Evolutionary conservation across 1,139 yeast genomes (phyloP).

Genomic region (Komagataea norvegica): DNA sequence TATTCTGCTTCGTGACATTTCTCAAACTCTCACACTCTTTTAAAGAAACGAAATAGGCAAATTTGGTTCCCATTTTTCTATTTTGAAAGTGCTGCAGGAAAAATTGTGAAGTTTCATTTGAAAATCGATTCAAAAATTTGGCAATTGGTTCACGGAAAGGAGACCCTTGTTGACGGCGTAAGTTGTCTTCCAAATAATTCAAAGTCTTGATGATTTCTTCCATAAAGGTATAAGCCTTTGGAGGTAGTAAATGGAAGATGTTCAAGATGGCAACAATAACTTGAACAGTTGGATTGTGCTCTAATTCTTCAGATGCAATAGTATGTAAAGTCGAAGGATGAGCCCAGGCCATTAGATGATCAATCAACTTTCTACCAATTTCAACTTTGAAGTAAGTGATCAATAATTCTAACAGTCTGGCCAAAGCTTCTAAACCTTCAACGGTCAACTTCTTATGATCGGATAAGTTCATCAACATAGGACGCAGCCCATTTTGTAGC

Average conservation of each 20-base stretch:
- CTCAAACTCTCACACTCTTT: conserved; percentile 58
- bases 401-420: conserved; percentile 76
- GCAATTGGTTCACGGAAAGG: conserved; percentile 94
- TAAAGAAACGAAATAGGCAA: conserved; percentile 56
- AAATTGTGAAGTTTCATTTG: conserved; percentile 68
- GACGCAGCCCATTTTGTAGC: conserved; percentile 87
- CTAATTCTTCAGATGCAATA: conserved; percentile 69
- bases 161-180: conserved; percentile 80
- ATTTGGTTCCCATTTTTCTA: conserved; percentile 63
- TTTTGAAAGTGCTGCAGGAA: conserved; percentile 64
- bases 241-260: conserved; percentile 86
- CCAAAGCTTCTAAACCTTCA: conserved; percentile 86
- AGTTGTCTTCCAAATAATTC: conserved; percentile 71
- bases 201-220: conserved; percentile 78
- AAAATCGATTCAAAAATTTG: conserved; percentile 78
- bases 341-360: conserved; percentile 96
- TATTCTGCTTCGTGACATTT: conserved; percentile 46
- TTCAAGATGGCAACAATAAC: conserved; percentile 88
- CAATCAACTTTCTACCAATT: conserved; percentile 87
- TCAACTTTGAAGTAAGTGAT: conserved; percentile 95
- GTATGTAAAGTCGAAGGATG: conserved; percentile 72
- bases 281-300: conserved; percentile 74
- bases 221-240: conserved; percentile 88
- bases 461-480: conserved; percentile 90
- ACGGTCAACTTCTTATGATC: conserved; percentile 90